phyloP scores from a whole-genome alignment of 768 basidiomycete species.

The Boletus sensibilis region DNA sequence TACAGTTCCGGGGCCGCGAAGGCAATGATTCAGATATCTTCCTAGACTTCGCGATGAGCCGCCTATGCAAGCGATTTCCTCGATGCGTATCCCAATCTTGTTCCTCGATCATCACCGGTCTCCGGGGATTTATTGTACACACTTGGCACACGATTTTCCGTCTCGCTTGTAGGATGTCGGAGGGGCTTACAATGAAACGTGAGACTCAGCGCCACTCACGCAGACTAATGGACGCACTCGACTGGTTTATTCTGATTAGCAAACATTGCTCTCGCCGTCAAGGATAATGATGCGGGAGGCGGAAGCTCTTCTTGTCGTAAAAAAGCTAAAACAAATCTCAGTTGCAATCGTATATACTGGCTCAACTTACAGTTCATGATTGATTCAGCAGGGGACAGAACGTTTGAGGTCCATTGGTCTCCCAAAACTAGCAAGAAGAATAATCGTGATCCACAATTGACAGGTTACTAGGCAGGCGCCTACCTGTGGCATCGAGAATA shows the following conservation, averaged over 20 bases:
- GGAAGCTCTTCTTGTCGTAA: constrained; percentile 48
- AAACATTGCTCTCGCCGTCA: constrained; percentile 53
- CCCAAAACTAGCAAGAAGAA: constrained; percentile 42
- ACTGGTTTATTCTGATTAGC: constrained; percentile 42
- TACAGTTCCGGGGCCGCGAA: not conserved
- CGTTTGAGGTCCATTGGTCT: constrained; percentile 57
- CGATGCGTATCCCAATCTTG: constrained; percentile 56
- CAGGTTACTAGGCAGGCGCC: constrained; percentile 13
- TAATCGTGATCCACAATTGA: not conserved
- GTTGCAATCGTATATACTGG: not conserved
- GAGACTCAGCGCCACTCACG: constrained; percentile 4
- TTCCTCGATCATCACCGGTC: constrained; percentile 66
- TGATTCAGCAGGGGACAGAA: constrained; percentile 48
- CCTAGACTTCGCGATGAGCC: constrained; percentile 37
- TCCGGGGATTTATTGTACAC: constrained; percentile 57
- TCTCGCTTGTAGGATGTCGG: constrained; percentile 51
- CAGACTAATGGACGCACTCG: constrained; percentile 37
- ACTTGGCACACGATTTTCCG: constrained; percentile 57
- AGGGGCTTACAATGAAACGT: constrained; percentile 46
- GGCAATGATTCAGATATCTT: constrained; percentile 7
- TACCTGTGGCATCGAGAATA: constrained; percentile 69
- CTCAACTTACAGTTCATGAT: constrained; percentile 47
- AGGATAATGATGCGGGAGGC: constrained; percentile 56
- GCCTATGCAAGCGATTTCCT: constrained; percentile 54
- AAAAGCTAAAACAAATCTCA: constrained; percentile 43